Percentiles rank a stretch among this genome's conserved stretches.
These are phyloP conservation scores for Alternaria ethzedia DNA, from an alignment of 2,329 filamentous ascomycete genomes.

Conservation along the genomic window DNA sequence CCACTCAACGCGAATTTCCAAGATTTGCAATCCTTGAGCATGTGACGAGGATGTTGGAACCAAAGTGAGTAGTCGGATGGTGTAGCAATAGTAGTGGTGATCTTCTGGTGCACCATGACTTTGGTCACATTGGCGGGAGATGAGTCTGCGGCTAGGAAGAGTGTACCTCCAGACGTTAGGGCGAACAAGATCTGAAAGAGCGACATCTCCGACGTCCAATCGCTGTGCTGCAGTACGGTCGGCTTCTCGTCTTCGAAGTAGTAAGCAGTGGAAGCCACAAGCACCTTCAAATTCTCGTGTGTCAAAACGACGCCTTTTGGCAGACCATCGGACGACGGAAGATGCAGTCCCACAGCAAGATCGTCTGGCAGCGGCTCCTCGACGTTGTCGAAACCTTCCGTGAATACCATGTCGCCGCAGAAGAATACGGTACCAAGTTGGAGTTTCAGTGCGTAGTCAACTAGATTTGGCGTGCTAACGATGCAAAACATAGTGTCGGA, in stretches of 20 bases:
- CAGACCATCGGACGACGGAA: not conserved
- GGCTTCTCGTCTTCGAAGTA: not conserved
- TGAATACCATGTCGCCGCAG: not conserved
- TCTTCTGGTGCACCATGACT: not conserved
- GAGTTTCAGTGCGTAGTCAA: not conserved
- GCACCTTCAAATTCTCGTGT: not conserved
- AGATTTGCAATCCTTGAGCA: not conserved
- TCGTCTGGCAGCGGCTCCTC: constrained; percentile 14
- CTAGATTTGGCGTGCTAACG: not conserved
- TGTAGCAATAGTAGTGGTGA: not conserved
- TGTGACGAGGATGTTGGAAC: not conserved
- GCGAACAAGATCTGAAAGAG: constrained; percentile 1
- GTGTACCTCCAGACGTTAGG: not conserved
- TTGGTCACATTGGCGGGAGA: not conserved
- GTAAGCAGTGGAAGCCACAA: not conserved
- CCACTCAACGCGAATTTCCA: not conserved
- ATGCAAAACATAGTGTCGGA: not conserved
- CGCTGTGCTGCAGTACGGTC: not conserved
- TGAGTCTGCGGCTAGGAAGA: not conserved
- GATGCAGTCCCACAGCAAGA: constrained; percentile 11
- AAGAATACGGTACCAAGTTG: not conserved
- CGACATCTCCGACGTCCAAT: not conserved
- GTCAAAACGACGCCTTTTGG: not conserved
- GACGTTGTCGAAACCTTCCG: not conserved
- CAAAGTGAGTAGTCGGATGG: constrained; percentile 2